Evolutionary conservation across 2,329 filamentous ascomycete genomes (phyloP).

Genomic region (Metarhizium anisopliae): DNA sequence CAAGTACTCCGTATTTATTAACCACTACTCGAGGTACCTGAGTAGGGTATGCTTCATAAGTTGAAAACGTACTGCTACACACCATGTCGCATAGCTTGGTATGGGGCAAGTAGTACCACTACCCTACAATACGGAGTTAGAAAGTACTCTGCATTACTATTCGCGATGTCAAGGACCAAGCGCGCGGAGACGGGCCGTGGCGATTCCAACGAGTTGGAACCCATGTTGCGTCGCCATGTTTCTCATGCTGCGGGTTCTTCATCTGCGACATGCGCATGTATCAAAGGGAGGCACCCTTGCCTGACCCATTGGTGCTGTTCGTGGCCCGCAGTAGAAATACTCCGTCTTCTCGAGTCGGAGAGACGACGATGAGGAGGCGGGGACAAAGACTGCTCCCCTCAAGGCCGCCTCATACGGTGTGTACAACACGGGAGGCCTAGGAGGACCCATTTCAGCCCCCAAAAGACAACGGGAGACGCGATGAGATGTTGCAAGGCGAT

Average conservation of each 20-base stretch:
- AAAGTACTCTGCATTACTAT: neutral
- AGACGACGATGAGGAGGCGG: no score
- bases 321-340: no score
- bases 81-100: neutral
- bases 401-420: no score
- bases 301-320: no score
- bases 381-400: no score
- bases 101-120: neutral
- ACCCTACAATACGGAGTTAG: neutral
- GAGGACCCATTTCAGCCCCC: neutral
- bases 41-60: no score
- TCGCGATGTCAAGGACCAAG: neutral
- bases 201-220: slow-evolving; percentile 5
- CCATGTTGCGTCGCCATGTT: slow-evolving; percentile 4
- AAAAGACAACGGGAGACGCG: neutral
- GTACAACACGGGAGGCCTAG: neutral
- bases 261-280: slow-evolving; percentile 9
- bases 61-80: neutral
- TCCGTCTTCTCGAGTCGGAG: no score
- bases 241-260: slow-evolving; percentile 9
- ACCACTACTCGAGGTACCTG: no score
- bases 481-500: neutral
- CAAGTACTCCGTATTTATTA: no score
- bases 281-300: neutral
- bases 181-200: slow-evolving; percentile 9